Evolutionary conservation across 1,284 basidiomycete species (phyloP), one percentile per base, ranked within the genome.

Genomic region (Cyathus pygmaeus): DNA sequence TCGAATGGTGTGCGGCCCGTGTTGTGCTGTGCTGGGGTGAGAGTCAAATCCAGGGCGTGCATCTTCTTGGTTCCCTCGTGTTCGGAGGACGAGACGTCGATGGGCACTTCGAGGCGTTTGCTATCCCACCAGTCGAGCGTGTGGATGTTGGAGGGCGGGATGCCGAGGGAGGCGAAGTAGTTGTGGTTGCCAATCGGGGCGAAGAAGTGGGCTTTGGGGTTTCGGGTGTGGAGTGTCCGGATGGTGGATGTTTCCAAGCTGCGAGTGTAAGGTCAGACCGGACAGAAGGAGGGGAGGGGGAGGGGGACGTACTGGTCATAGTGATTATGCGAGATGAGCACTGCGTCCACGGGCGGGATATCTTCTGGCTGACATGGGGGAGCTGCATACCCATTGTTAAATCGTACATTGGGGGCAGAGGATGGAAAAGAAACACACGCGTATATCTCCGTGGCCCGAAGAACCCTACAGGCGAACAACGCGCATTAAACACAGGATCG

Each of bases 61-160:
- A 49, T 47, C 26, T 50, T 36, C 31, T 29, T 27, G 19, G 50
- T 55, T 11, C 55, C 60, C n/a, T 44, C 19, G n/a, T n/a, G 9
- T 17, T 27, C 57, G 23, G 39, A 55, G 21, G 63, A 64, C 44
- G 73, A 69, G 57, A 83, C 65, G 10, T 76, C 68, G 50, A 84
- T 71, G 19, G 76, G 67, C 51, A 87, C 65, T 36, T 36, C 33
- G 33, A 36, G 33, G 26, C 79, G 72, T 30, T 81, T 75, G 19
- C 78, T 75, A 21, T 89, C 86, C 88, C 90, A 92, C 91, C 91
- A 93, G 75, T 93, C 91, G 62, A 91, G 78, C 67, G 85, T 85
- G 62, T 89, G 84, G 19, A 86, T 79, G 53, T 83, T 76, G 5
- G 71, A 71, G 6, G 68, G 66, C 19, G 79, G 77, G 36, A 86